Percentiles rank a stretch among this genome's conserved stretches.
Evolutionary conservation across 768 basidiomycete species (phyloP).

Genomic region (Tricholoma sp.): DNA sequence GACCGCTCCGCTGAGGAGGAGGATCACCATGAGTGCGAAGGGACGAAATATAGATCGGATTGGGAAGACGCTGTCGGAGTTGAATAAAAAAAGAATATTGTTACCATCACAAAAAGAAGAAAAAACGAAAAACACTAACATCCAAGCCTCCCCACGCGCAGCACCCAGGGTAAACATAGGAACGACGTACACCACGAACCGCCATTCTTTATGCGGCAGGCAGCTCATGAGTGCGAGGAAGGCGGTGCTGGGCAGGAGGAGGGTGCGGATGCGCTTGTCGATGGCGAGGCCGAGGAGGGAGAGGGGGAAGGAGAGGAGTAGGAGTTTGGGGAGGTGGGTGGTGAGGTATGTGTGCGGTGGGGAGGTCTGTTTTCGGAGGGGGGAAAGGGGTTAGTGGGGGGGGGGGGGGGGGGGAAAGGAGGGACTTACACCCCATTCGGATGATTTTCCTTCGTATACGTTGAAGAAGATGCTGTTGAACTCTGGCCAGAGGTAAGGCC

Average conservation of each 20-base stretch:
- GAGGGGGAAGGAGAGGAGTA: constrained; percentile 60
- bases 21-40: not conserved
- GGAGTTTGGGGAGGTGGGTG: constrained; percentile 68
- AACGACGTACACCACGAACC: constrained; percentile 86
- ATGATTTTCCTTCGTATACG: constrained; percentile 76
- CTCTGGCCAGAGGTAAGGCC: constrained; percentile 81
- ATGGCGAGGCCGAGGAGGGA: constrained; percentile 44
- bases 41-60: no score
- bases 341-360: constrained; percentile 65
- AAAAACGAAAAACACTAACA: constrained; percentile 50
- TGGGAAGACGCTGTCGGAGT: no score
- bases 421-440: constrained; percentile 84
- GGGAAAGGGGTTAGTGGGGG: not conserved
- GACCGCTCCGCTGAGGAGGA: no score
- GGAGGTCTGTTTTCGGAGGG: constrained; percentile 63
- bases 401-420: not conserved
- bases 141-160: constrained; percentile 52
- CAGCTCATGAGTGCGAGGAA: constrained; percentile 65
- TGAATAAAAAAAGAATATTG: no score
- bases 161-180: constrained; percentile 80
- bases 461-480: constrained; percentile 78
- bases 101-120: no score
- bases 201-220: constrained; percentile 95
- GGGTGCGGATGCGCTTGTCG: constrained; percentile 44
- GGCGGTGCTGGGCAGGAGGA: constrained; percentile 45